These are phyloP conservation scores for Panaeolus cyanescens DNA, from an alignment of 768 basidiomycete species.

Conservation along the genomic window DNA sequence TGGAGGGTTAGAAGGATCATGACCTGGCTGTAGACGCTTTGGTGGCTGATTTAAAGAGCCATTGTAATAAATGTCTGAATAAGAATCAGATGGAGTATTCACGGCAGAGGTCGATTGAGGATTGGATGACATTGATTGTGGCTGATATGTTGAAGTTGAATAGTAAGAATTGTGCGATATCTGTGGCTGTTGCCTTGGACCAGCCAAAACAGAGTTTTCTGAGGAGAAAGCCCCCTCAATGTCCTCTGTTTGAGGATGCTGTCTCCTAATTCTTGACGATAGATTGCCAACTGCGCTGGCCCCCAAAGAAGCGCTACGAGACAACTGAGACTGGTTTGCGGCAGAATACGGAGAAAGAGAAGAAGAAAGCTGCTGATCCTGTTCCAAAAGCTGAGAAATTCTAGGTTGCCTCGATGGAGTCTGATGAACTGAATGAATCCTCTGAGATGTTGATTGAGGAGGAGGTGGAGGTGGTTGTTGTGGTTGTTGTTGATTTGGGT, in stretches of 20 bases:
- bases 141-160: slow-evolving; percentile 59
- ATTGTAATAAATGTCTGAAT: slow-evolving; percentile 66
- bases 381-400: slow-evolving; percentile 66
- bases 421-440: slow-evolving; percentile 53
- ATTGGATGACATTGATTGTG: slow-evolving; percentile 43
- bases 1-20: slow-evolving; percentile 44
- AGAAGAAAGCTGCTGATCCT: slow-evolving; percentile 51
- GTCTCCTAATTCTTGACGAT: slow-evolving; percentile 57
- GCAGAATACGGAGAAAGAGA: slow-evolving; percentile 52
- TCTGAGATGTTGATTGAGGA: slow-evolving; percentile 43
- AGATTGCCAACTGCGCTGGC: slow-evolving; percentile 40
- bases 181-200: slow-evolving; percentile 44
- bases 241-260: slow-evolving; percentile 66
- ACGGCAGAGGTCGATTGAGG: slow-evolving; percentile 32
- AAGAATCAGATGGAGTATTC: slow-evolving; percentile 43
- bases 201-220: slow-evolving; percentile 36
- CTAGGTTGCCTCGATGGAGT: slow-evolving; percentile 52
- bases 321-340: slow-evolving; percentile 52
- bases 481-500: not conserved
- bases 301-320: slow-evolving; percentile 70
- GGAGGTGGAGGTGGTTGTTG: slow-evolving; percentile 58
- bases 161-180: slow-evolving; percentile 53
- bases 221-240: slow-evolving; percentile 52
- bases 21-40: slow-evolving; percentile 57
- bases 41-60: slow-evolving; percentile 47